These are phyloP conservation scores for Vanrija sp. DNA, from an alignment of 1,284 basidiomycete genomes.

Conservation along the genomic window DNA sequence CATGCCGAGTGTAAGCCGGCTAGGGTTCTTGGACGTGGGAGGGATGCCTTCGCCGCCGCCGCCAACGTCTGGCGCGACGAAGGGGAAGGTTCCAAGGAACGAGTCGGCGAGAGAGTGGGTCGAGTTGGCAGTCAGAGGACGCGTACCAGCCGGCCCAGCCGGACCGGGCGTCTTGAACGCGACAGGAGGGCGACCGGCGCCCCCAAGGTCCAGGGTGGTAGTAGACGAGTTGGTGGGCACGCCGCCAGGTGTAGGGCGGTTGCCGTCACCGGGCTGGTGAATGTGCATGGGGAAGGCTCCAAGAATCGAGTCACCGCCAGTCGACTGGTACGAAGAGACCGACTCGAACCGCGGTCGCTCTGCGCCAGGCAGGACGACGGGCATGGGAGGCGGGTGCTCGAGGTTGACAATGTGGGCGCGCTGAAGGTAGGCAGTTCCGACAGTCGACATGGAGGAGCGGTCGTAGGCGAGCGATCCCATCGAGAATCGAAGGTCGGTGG, in stretches of 20 bases:
- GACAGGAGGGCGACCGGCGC: neutral
- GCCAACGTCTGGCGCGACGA: slow-evolving; percentile 37
- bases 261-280: slow-evolving; percentile 15
- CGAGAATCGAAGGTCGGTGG: slow-evolving; percentile 45
- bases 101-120: slow-evolving; percentile 36
- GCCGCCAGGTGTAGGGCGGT: neutral
- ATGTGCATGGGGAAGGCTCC: slow-evolving; percentile 46
- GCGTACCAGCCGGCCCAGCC: neutral
- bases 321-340: slow-evolving; percentile 31
- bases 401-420: slow-evolving; percentile 2
- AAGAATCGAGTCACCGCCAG: slow-evolving; percentile 38
- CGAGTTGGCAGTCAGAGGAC: slow-evolving; percentile 12
- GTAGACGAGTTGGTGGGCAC: slow-evolving; percentile 10
- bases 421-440: slow-evolving; percentile 24
- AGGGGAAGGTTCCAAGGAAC: slow-evolving; percentile 44
- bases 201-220: neutral
- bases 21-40: neutral
- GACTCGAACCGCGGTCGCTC: slow-evolving; percentile 16
- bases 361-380: slow-evolving; percentile 1
- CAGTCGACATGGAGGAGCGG: slow-evolving; percentile 34
- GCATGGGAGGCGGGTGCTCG: slow-evolving; percentile 11
- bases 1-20: slow-evolving; percentile 25
- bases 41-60: neutral
- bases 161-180: slow-evolving; percentile 1
- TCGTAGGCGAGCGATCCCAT: slow-evolving; percentile 45